These are phyloP conservation scores for Tylopilus sp. DNA, from an alignment of 768 basidiomycete species.

Conservation along the genomic window DNA sequence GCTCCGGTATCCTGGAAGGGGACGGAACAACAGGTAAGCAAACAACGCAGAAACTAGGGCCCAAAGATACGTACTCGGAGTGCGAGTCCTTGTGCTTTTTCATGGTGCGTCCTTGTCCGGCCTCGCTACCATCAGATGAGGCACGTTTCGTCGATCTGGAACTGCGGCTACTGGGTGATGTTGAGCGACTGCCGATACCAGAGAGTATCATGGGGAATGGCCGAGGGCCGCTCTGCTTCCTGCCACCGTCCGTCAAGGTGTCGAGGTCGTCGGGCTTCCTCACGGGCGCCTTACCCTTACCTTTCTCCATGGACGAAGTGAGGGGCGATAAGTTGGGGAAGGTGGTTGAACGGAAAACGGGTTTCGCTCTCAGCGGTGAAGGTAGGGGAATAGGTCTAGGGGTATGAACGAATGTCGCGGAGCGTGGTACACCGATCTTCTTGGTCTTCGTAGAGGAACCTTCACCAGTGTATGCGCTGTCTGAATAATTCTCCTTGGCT, in stretches of 20 bases:
- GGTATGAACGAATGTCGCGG: background rate
- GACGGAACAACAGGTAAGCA: background rate
- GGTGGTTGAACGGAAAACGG: constrained; percentile 6
- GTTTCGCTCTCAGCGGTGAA: constrained; percentile 17
- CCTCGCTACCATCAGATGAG: constrained; percentile 33
- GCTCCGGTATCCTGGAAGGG: constrained; percentile 5
- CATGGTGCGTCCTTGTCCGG: constrained; percentile 21
- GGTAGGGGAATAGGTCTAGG: constrained; percentile 16
- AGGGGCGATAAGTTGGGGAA: constrained; percentile 30
- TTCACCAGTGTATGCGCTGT: constrained; percentile 10
- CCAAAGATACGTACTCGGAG: constrained; percentile 9
- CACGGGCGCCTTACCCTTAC: constrained; percentile 17
- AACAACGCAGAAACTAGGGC: constrained; percentile 10
- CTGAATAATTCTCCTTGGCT: constrained; percentile 23
- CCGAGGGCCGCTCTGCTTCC: constrained; percentile 6
- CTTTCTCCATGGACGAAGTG: constrained; percentile 12
- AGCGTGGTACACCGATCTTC: constrained; percentile 11
- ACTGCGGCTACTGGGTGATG: constrained; percentile 14
- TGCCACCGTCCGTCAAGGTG: background rate
- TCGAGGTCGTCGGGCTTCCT: constrained; percentile 1
- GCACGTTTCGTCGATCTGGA: constrained; percentile 25
- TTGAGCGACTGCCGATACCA: constrained; percentile 33
- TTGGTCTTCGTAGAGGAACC: constrained; percentile 7
- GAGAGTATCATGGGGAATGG: constrained; percentile 51
- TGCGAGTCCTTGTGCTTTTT: constrained; percentile 34